These are phyloP conservation scores for Candida gigantensis DNA, from an alignment of 1,139 yeast genomes.

Conservation along the genomic window DNA sequence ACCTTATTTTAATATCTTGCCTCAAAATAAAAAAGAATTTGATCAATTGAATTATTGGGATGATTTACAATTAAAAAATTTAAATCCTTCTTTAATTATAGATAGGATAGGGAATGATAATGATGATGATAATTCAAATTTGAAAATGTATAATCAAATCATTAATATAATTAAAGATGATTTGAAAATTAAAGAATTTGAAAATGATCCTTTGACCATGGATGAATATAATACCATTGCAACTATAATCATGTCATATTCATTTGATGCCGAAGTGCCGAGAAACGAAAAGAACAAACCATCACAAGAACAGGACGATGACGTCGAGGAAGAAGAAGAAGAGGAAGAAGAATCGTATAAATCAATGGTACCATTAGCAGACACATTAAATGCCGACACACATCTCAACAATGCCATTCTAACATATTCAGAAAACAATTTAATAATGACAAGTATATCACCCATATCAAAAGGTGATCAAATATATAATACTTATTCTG, in stretches of 20 bases:
- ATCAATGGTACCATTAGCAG: conserved; percentile 93
- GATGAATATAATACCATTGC: conserved; percentile 74
- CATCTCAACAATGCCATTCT: conserved; percentile 74
- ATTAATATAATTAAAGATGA: conserved; percentile 22
- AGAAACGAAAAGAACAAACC: conserved; percentile 10
- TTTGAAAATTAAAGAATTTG: conserved; percentile 22
- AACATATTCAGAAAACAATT: conserved; percentile 41
- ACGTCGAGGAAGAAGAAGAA: conserved; percentile 19
- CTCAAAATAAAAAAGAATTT: conserved; percentile 57
- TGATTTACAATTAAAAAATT: conserved; percentile 46
- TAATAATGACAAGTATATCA: conserved; percentile 72
- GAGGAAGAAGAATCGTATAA: conserved; percentile 53
- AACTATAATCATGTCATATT: conserved; percentile 49
- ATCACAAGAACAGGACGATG: conserved; percentile 22
- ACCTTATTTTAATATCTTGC: conserved; percentile 71
- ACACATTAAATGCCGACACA: conserved; percentile 85
- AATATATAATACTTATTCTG: conserved; percentile 85
- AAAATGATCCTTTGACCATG: conserved; percentile 33
- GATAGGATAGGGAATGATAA: conserved; percentile 69
- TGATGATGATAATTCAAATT: conserved; percentile 48
- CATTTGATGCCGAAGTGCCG: conserved; percentile 35
- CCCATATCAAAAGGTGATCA: conserved; percentile 67
- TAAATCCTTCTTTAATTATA: conserved; percentile 71
- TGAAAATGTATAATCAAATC: conserved; percentile 50
- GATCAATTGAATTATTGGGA: conserved; percentile 82